A percentile compares a stretch with the other conserved stretches of the same genome.
These are phyloP conservation scores for Didymella pomorum DNA, from an alignment of 2,329 filamentous ascomycete genomes.

Conservation along the genomic window DNA sequence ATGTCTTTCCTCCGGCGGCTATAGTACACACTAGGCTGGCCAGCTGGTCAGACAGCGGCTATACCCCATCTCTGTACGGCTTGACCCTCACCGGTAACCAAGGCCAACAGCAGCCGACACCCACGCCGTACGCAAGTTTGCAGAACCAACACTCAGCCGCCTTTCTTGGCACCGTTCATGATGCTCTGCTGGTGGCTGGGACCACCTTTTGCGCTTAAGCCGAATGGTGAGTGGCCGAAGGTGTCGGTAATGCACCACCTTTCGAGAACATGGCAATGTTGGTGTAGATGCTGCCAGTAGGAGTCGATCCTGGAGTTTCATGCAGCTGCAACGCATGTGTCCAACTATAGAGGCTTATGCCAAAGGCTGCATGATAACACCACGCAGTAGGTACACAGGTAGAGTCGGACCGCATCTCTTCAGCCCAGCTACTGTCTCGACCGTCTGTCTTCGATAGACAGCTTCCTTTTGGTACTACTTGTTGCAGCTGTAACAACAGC, in stretches of 20 bases:
- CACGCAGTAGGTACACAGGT: constrained; percentile 21
- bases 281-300: constrained; percentile 35
- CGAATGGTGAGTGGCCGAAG: constrained; percentile 36
- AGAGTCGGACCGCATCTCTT: constrained; percentile 17
- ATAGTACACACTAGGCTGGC: constrained; percentile 28
- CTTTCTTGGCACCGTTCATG: constrained; percentile 30
- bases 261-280: constrained; percentile 33
- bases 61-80: constrained; percentile 37
- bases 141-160: constrained; percentile 38
- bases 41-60: constrained; percentile 40
- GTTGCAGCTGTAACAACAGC: constrained; percentile 5
- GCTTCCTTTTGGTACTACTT: background rate
- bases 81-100: constrained; percentile 29
- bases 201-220: constrained; percentile 34
- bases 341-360: constrained; percentile 22
- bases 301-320: constrained; percentile 36
- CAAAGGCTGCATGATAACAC: constrained; percentile 30
- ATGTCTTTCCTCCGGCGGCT: constrained; percentile 35
- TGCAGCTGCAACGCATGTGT: constrained; percentile 25
- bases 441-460: constrained; percentile 10
- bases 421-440: constrained; percentile 13
- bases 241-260: constrained; percentile 29
- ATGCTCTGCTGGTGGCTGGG: constrained; percentile 29
- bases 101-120: constrained; percentile 33
- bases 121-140: constrained; percentile 32